A percentile compares a stretch with the other conserved stretches of the same genome.
Evolutionary conservation across 805 yeast species (phyloP).

Genomic region (Saccharomycopsis olivae): DNA sequence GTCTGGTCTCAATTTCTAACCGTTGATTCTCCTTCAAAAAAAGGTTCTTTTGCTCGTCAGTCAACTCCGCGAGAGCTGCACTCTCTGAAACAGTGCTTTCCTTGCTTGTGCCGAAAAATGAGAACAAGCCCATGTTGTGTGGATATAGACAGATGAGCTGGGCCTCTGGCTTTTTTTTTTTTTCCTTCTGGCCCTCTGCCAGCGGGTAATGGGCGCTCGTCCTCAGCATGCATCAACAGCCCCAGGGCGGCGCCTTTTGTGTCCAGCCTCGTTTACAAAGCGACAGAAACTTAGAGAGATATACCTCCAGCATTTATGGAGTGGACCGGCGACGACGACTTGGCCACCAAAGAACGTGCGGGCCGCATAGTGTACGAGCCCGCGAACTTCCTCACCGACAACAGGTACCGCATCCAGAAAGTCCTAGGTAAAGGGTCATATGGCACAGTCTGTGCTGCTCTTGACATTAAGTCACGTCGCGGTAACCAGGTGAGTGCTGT

Average conservation of each 20-base stretch:
- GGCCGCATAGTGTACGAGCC: slow-evolving; percentile 33
- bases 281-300: too few relatives aligned
- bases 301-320: too few relatives aligned
- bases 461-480: slow-evolving; percentile 28
- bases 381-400: slow-evolving; percentile 51
- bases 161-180: too few relatives aligned
- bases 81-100: not conserved
- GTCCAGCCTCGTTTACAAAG: too few relatives aligned
- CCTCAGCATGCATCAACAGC: too few relatives aligned
- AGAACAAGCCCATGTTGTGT: not conserved
- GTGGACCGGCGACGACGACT: too few relatives aligned
- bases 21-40: slow-evolving; percentile 11
- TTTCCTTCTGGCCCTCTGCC: too few relatives aligned
- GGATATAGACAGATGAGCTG: too few relatives aligned
- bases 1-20: slow-evolving; percentile 13
- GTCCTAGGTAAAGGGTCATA: slow-evolving; percentile 78
- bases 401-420: slow-evolving; percentile 44
- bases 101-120: not conserved
- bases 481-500: slow-evolving; percentile 26
- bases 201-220: too few relatives aligned
- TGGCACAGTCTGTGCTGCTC: slow-evolving; percentile 75
- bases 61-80: slow-evolving; percentile 9
- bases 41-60: slow-evolving; percentile 10
- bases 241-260: too few relatives aligned
- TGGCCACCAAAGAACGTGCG: not conserved